Conservation (phyloP, 2,329 filamentous ascomycete species). For the Xylaria multiplex region DNA sequence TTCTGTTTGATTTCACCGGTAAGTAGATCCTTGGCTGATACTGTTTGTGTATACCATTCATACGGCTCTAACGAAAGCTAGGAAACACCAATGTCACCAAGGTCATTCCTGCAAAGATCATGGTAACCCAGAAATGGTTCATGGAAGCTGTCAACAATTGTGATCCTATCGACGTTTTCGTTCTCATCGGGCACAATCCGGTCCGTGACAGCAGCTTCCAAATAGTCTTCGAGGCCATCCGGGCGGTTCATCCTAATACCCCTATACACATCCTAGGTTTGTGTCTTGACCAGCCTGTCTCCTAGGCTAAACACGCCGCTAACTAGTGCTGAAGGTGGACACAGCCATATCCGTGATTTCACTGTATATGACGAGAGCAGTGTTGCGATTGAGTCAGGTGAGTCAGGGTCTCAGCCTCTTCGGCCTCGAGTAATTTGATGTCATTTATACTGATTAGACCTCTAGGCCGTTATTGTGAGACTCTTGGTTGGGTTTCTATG, state of each 20-base stretch:
- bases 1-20: conserved; percentile 60
- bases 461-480: conserved; percentile 72
- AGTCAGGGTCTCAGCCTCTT: conserved; percentile 3
- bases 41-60: conserved; percentile 36
- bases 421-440: not conserved
- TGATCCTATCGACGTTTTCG: conserved; percentile 69
- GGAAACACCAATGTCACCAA: conserved; percentile 71
- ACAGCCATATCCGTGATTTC: conserved; percentile 73
- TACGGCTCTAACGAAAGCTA: conserved; percentile 39
- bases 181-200: conserved; percentile 73
- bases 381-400: conserved; percentile 66
- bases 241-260: conserved; percentile 62
- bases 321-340: conserved; percentile 59
- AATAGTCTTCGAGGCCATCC: conserved; percentile 66
- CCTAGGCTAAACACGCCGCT: conserved; percentile 3
- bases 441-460: conserved; percentile 15
- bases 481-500: conserved; percentile 73
- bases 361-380: conserved; percentile 69
- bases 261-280: conserved; percentile 69
- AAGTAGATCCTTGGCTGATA: conserved; percentile 45
- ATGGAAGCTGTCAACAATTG: conserved; percentile 61
- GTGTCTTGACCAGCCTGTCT: not conserved
- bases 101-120: conserved; percentile 63
- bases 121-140: conserved; percentile 70
- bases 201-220: conserved; percentile 59